These are phyloP conservation scores for Aspergillus bertholletiae DNA, from an alignment of 495 filamentous ascomycete genomes.

Conservation along the genomic window DNA sequence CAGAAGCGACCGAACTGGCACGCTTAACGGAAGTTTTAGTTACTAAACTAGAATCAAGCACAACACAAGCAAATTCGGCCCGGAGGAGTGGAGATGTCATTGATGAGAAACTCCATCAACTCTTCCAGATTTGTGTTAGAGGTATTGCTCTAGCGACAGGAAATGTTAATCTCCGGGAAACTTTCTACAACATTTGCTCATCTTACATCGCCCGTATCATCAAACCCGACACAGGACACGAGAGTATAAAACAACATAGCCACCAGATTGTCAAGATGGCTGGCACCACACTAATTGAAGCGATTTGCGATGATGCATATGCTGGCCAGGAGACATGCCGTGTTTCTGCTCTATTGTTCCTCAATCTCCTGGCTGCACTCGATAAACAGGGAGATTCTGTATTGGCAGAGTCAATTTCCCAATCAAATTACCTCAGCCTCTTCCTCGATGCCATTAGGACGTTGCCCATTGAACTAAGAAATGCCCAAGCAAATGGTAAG, in stretches of 20 bases:
- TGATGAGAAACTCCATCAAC: constrained; percentile 83
- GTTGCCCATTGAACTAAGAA: constrained; percentile 61
- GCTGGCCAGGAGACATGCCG: constrained; percentile 76
- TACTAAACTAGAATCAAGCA: constrained; percentile 62
- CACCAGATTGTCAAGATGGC: constrained; percentile 71
- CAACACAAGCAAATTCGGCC: constrained; percentile 36
- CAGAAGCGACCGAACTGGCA: constrained; percentile 69
- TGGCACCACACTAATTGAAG: constrained; percentile 76
- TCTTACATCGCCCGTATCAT: constrained; percentile 75
- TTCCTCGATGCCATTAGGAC: constrained; percentile 78
- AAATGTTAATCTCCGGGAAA: constrained; percentile 68
- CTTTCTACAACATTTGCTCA: constrained; percentile 85
- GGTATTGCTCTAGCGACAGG: constrained; percentile 69
- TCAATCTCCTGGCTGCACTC: constrained; percentile 65
- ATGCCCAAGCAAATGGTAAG: constrained; percentile 50
- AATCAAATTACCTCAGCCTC: constrained; percentile 85
- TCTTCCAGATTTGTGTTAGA: constrained; percentile 79
- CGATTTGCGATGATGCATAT: constrained; percentile 91
- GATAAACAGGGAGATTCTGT: constrained; percentile 63
- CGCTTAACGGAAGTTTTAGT: constrained; percentile 73
- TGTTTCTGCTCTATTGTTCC: constrained; percentile 74
- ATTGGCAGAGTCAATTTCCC: constrained; percentile 73
- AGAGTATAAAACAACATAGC: constrained; percentile 53
- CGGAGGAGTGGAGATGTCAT: constrained; percentile 64
- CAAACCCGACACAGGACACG: constrained; percentile 33